Conservation (phyloP, 495 filamentous ascomycete species). For the Penicillium argentinense region DNA sequence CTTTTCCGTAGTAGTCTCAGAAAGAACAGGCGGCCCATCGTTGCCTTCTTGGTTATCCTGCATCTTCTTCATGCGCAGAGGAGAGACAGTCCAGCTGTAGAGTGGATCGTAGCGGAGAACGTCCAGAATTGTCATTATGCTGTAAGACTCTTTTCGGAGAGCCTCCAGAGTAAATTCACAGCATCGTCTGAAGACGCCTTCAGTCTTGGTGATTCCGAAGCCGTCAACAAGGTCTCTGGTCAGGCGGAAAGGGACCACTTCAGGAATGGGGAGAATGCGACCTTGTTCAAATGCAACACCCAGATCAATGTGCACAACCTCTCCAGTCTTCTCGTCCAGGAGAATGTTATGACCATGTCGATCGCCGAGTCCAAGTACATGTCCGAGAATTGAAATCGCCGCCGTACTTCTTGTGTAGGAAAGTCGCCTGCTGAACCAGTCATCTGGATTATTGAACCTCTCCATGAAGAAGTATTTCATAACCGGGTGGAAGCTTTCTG, state of each 20-base stretch:
- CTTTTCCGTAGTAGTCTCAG: slow-evolving; percentile 38
- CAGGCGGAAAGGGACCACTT: slow-evolving; percentile 91
- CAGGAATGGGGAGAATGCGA: slow-evolving; percentile 88
- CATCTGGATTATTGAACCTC: slow-evolving; percentile 87
- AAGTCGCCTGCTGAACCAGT: slow-evolving; percentile 86
- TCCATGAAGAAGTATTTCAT: slow-evolving; percentile 98
- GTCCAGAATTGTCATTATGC: slow-evolving; percentile 96
- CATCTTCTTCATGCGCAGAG: slow-evolving; percentile 75
- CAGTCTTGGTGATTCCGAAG: slow-evolving; percentile 93
- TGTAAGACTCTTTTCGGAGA: slow-evolving; percentile 85
- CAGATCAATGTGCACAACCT: slow-evolving; percentile 95
- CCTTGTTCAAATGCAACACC: slow-evolving; percentile 95
- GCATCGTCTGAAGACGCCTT: slow-evolving; percentile 93
- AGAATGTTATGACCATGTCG: slow-evolving; percentile 96
- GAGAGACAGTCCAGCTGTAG: slow-evolving; percentile 94
- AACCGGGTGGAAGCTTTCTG: slow-evolving; percentile 84
- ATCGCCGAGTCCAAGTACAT: slow-evolving; percentile 93
- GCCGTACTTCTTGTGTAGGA: slow-evolving; percentile 92
- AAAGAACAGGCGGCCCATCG: slow-evolving; percentile 37
- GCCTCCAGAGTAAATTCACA: slow-evolving; percentile 97
- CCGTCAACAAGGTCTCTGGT: slow-evolving; percentile 96
- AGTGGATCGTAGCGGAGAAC: slow-evolving; percentile 95
- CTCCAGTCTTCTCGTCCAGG: slow-evolving; percentile 83
- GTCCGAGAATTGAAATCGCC: slow-evolving; percentile 90
- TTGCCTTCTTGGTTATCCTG: slow-evolving; percentile 60